Conservation (phyloP, 2,329 filamentous ascomycete genomes). For the Penicillium sp. region DNA sequence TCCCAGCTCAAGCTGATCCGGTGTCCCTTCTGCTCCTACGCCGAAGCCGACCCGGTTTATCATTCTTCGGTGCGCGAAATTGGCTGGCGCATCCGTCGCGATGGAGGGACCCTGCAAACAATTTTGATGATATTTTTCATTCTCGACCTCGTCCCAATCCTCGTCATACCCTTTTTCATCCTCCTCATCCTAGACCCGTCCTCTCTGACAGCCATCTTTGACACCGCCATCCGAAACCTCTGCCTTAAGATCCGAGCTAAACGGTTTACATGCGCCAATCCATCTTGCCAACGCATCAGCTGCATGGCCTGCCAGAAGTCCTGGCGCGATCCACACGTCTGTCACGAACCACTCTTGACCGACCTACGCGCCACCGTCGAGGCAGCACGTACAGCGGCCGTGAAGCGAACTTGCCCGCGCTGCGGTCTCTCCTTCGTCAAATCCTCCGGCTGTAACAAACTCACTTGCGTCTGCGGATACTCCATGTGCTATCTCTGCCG, state of each 20-base stretch:
- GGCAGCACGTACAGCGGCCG: slow-evolving; percentile 85
- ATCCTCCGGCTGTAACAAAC: slow-evolving; percentile 90
- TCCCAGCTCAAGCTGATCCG: slow-evolving; percentile 72
- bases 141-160: slow-evolving; percentile 45
- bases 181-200: slow-evolving; percentile 57
- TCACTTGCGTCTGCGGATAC: slow-evolving; percentile 93
- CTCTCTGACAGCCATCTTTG: slow-evolving; percentile 51
- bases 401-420: slow-evolving; percentile 90
- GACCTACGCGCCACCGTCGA: slow-evolving; percentile 87
- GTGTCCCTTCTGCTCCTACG: slow-evolving; percentile 90
- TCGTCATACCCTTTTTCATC: slow-evolving; percentile 54
- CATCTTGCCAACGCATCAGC: slow-evolving; percentile 66
- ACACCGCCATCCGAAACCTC: slow-evolving; percentile 63
- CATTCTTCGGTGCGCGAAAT: slow-evolving; percentile 54
- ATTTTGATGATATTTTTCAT: slow-evolving; percentile 47
- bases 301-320: slow-evolving; percentile 79
- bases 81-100: slow-evolving; percentile 57
- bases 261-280: slow-evolving; percentile 73
- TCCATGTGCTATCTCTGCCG: slow-evolving; percentile 98
- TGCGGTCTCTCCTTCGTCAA: slow-evolving; percentile 94
- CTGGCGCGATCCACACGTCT: slow-evolving; percentile 87
- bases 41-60: slow-evolving; percentile 79
- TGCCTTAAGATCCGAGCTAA: slow-evolving; percentile 69
- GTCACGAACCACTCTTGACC: slow-evolving; percentile 78
- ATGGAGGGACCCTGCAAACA: slow-evolving; percentile 52